A percentile compares a stretch with the other conserved stretches of the same genome.
Evolutionary conservation across 257 asterid species (phyloP).

Genomic region (Nyctanthes arbortristis): DNA sequence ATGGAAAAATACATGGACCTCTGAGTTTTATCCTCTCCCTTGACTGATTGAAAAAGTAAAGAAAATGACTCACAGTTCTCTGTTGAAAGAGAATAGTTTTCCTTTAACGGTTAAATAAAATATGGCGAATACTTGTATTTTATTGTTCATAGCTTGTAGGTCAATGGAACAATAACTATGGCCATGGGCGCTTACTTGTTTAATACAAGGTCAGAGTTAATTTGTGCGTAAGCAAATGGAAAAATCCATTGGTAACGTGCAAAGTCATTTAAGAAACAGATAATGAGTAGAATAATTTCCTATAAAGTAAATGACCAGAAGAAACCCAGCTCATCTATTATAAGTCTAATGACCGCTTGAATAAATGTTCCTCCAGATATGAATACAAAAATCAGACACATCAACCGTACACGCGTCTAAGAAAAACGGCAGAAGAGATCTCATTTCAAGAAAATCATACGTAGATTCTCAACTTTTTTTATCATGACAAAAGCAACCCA

Average conservation of each 20-base stretch:
- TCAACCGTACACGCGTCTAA: not conserved
- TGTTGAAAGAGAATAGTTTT: not conserved
- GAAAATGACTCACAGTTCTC: not conserved
- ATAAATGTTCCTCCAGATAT: not conserved
- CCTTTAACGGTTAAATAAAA: not conserved
- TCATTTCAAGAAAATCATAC: too few relatives aligned
- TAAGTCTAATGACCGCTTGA: not conserved
- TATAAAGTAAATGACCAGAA: not conserved
- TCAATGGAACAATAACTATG: not conserved
- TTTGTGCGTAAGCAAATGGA: not conserved
- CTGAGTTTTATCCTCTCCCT: not conserved
- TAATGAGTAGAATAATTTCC: not conserved
- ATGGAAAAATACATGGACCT: not conserved
- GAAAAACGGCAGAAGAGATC: too few relatives aligned
- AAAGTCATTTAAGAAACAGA: not conserved
- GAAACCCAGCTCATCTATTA: not conserved
- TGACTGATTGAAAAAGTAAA: conserved; percentile 5
- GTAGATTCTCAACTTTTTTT: not conserved
- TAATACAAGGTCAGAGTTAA: not conserved
- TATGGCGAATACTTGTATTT: not conserved
- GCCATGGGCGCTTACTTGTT: not conserved
- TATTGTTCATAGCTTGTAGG: not conserved
- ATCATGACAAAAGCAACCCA: not conserved
- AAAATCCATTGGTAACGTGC: not conserved
- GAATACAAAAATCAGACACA: not conserved